Evolutionary conservation across 345 rosid species (phyloP).

Genomic region (Pugionium cornutum): DNA sequence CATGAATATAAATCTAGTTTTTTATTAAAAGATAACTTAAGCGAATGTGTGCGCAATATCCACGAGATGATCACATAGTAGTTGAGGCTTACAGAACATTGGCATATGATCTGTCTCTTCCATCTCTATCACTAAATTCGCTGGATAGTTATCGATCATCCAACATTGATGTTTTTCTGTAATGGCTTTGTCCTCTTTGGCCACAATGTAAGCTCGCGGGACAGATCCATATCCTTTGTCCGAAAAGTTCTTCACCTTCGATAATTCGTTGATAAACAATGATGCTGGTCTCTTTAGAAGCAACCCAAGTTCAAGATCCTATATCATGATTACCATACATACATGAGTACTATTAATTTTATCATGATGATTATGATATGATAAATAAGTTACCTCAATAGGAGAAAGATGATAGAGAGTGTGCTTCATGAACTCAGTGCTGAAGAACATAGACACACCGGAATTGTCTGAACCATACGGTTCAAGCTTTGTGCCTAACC

Average conservation of each 20-base stretch:
- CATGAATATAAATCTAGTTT: neutral
- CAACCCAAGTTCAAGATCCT: slow-evolving; percentile 50
- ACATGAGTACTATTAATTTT: neutral
- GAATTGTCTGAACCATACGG: slow-evolving; percentile 29
- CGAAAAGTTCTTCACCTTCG: slow-evolving; percentile 31
- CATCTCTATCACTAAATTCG: slow-evolving; percentile 40
- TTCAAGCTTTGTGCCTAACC: slow-evolving; percentile 20
- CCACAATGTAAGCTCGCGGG: slow-evolving; percentile 36
- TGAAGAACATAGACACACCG: slow-evolving; percentile 13
- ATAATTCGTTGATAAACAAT: slow-evolving; percentile 33
- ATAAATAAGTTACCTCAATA: slow-evolving; percentile 8
- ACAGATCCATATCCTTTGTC: slow-evolving; percentile 42
- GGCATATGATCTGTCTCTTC: slow-evolving; percentile 50
- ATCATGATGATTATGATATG: slow-evolving; percentile 1
- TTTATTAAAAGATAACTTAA: neutral
- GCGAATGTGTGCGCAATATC: slow-evolving; percentile 10
- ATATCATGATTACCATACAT: slow-evolving; percentile 5
- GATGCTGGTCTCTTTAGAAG: slow-evolving; percentile 44
- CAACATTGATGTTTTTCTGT: slow-evolving; percentile 35
- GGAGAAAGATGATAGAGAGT: slow-evolving; percentile 37
- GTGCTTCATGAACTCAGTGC: slow-evolving; percentile 28
- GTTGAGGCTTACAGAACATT: slow-evolving; percentile 45
- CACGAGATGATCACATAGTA: slow-evolving; percentile 31
- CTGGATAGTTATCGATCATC: slow-evolving; percentile 41
- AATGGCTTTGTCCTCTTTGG: slow-evolving; percentile 40